A percentile compares a stretch with the other conserved stretches of the same genome.
phyloP scores from a whole-genome alignment of 208 protist genomes.

The Dictyostelium gargantuum region DNA sequence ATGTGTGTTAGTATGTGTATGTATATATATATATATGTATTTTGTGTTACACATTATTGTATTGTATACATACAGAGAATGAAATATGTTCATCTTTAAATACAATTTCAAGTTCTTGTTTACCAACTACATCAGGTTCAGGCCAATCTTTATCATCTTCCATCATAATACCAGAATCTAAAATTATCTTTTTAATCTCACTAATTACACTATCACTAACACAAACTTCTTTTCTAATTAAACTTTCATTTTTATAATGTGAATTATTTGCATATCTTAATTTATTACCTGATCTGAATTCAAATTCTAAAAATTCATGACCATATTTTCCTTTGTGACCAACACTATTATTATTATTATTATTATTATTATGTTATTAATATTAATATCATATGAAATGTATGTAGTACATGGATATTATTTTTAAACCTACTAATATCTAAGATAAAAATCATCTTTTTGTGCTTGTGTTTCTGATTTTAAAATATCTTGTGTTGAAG shows the following conservation, averaged over 20 bases:
- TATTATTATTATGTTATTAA: neutral
- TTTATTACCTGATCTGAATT: constrained; percentile 86
- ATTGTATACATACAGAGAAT: constrained; percentile 82
- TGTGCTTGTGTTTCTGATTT: neutral
- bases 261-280: constrained; percentile 95
- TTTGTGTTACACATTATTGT: too few relatives aligned
- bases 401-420: neutral
- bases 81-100: constrained; percentile 91
- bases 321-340: constrained; percentile 94
- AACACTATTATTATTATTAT: constrained; percentile 71
- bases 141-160: constrained; percentile 91
- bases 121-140: constrained; percentile 87
- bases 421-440: constrained; percentile 36
- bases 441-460: constrained; percentile 57
- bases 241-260: constrained; percentile 92
- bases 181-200: constrained; percentile 90
- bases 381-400: neutral
- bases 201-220: constrained; percentile 84
- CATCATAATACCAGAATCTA: constrained; percentile 89
- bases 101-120: constrained; percentile 93
- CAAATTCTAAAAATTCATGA: constrained; percentile 95
- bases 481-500: neutral
- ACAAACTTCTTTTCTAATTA: constrained; percentile 93
- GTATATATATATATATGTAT: too few relatives aligned
- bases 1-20: too few relatives aligned